Evolutionary conservation across 345 rosid species (phyloP).

Genomic region (Eucalyptus leucophloia): DNA sequence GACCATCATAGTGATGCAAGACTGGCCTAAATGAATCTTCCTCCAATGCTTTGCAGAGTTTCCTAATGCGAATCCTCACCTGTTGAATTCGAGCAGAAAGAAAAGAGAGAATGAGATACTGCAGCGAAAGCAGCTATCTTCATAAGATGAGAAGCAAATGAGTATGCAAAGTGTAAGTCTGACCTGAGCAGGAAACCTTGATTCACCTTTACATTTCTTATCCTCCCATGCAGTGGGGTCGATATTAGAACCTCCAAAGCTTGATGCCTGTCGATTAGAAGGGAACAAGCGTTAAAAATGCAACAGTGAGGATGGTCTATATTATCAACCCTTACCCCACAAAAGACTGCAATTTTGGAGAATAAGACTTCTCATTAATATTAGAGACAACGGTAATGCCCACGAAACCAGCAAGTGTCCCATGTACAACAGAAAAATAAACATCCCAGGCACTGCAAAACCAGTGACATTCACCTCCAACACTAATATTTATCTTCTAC

Average conservation of each 20-base stretch:
- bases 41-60: constrained; percentile 90
- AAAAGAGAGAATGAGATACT: neutral
- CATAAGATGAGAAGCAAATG: constrained; percentile 18
- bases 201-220: constrained; percentile 97
- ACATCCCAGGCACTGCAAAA: neutral
- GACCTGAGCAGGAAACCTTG: constrained; percentile 99
- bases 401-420: neutral
- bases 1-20: constrained; percentile 94
- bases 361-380: neutral
- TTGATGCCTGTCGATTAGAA: constrained; percentile 48
- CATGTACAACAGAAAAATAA: neutral
- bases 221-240: constrained; percentile 99
- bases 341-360: neutral
- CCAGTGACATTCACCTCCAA: neutral
- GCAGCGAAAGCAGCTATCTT: neutral
- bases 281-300: neutral
- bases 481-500: neutral
- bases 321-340: neutral
- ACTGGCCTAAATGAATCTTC: constrained; percentile 97
- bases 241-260: constrained; percentile 95
- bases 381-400: neutral
- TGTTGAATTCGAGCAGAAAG: neutral
- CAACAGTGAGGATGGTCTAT: neutral
- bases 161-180: neutral
- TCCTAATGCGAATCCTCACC: constrained; percentile 84